Base-by-base conservation (phyloP, 163 green algal species). In the Scenedesmus sp. region DNA sequence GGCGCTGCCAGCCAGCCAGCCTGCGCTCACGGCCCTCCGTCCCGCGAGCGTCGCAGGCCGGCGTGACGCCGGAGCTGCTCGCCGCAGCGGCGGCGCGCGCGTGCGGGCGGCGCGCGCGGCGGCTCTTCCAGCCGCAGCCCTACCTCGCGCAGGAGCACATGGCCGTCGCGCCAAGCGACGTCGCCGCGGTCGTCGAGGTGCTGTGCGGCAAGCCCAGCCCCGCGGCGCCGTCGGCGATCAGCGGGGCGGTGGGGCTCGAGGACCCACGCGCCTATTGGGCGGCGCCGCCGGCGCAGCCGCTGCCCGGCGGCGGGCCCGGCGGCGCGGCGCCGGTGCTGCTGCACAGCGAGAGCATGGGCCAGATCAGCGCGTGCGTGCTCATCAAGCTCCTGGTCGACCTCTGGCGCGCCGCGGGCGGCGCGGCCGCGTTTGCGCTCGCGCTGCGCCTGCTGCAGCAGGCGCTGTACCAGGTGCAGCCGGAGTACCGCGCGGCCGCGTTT, bases 371-470 rank as follows among this genome's bases (percentile, higher is more conserved):
- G 20, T 74, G 85, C 45, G 84, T 95, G n/a, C 79, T 96, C 31
- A 60, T 93, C 11, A 95, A 96, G 80, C 77, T 96, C 0, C 44
- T 95, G 14, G 85, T 95, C 71, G 92, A 96, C 78, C 58, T 94
- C 63, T 95, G 90, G 67, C 58, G 92, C 7, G 66, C 77, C 17
- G 83, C 72, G 4, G 90, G 89, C 10, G 80, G 87, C 3, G 66
- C 60, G 4, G 66, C 65, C 7, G 77, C 88, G 2, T 91, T 89
- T 75, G 75, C 87, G 0, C 77, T 95, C 42, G 84, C 87, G 48
- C 88, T 93, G 39, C 63, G 86, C 39, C 90, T 96, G 88, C 85
- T 96, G 74, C 82, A 87, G 63, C 78, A 86, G 56, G 80, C 86
- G 47, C 77, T 89, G 60, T 57, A 75, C 56, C 66, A 75, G 42